These are phyloP conservation scores for Picea glauca DNA, from an alignment of 75 land plant species.

Conservation along the genomic window DNA sequence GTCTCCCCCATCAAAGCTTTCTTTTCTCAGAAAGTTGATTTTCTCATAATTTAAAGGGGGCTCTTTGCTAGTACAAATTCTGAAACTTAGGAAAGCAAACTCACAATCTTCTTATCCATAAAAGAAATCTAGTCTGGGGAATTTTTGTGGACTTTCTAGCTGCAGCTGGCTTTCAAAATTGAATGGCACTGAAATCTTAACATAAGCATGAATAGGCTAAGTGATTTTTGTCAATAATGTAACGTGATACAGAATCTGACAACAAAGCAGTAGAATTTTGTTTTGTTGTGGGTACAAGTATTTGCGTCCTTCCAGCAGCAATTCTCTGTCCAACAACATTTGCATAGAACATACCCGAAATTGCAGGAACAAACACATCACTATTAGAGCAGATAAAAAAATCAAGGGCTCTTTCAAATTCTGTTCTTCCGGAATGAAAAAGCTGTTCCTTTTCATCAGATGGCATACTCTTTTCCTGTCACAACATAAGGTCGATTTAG, in stretches of 20 bases:
- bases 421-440: slow-evolving; percentile 33
- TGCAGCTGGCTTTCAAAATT: no score
- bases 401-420: slow-evolving; percentile 62
- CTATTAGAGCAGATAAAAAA: slow-evolving; percentile 69
- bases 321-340: slow-evolving; percentile 77
- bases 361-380: slow-evolving; percentile 77
- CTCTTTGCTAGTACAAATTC: no score
- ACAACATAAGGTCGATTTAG: not conserved
- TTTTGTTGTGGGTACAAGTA: slow-evolving; percentile 60
- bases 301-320: slow-evolving; percentile 52
- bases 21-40: no score
- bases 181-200: slow-evolving; percentile 5
- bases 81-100: no score
- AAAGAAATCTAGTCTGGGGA: no score
- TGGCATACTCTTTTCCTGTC: slow-evolving; percentile 66
- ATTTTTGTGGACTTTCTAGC: no score
- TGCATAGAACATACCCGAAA: slow-evolving; percentile 70
- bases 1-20: no score
- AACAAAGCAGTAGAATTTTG: slow-evolving; percentile 23
- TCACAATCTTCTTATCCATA: no score
- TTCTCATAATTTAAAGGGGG: no score
- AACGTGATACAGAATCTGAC: slow-evolving; percentile 38
- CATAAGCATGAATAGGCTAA: slow-evolving; percentile 72
- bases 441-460: slow-evolving; percentile 49
- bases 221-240: slow-evolving; percentile 61